These are phyloP conservation scores for Penicillium hesseltinei DNA, from an alignment of 2,329 filamentous ascomycete genomes.

Conservation along the genomic window DNA sequence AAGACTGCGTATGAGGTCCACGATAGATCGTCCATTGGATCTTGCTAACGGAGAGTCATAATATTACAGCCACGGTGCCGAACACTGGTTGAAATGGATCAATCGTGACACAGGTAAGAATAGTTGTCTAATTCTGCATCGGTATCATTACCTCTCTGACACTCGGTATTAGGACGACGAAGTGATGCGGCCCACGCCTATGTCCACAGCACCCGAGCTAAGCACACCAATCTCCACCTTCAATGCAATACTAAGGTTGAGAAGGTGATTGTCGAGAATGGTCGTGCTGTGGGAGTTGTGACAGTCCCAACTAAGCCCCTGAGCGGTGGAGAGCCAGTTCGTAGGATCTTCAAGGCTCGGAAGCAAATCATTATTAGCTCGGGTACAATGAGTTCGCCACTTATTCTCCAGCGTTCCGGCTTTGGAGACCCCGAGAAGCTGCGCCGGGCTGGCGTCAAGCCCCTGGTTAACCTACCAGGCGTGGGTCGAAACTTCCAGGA, in stretches of 20 bases:
- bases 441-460: conserved; percentile 64
- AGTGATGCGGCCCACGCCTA: conserved; percentile 77
- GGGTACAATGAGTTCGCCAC: conserved; percentile 69
- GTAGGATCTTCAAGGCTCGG: conserved; percentile 63
- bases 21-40: not conserved
- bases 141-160: not conserved
- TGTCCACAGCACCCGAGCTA: conserved; percentile 70
- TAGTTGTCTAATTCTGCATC: too few species aligned
- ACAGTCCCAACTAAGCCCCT: conserved; percentile 70
- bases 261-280: conserved; percentile 71
- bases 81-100: conserved; percentile 86
- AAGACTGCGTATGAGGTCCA: conserved; percentile 35
- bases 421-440: conserved; percentile 73
- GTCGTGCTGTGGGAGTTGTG: conserved; percentile 68
- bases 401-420: conserved; percentile 73
- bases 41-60: not conserved
- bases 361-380: conserved; percentile 73
- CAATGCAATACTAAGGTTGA: conserved; percentile 75
- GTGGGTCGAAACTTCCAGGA: conserved; percentile 77
- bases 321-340: conserved; percentile 51
- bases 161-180: conserved; percentile 61
- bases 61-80: conserved; percentile 58
- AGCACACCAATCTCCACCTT: conserved; percentile 69
- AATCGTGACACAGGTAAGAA: conserved; percentile 57
- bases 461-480: conserved; percentile 67